A percentile compares a stretch with the other conserved stretches of the same genome.
Evolutionary conservation across 2,329 filamentous ascomycete species (phyloP).

Genomic region (Colletotrichum theobromicola): DNA sequence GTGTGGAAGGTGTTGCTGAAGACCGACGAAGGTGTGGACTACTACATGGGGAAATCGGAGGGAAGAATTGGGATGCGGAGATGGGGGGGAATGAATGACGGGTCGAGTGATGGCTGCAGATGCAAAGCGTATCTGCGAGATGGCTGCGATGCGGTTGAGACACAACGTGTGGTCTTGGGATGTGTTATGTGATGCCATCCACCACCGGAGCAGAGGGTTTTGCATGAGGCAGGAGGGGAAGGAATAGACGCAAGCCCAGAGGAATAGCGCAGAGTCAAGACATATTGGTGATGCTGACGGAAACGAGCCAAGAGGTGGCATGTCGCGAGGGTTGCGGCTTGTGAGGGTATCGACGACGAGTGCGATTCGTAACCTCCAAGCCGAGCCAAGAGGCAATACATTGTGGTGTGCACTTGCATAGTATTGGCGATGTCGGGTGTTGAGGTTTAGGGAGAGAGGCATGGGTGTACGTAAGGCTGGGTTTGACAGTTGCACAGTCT

Average conservation of each 20-base stretch:
- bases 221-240: not conserved
- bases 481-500: not conserved
- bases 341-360: not conserved
- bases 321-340: not conserved
- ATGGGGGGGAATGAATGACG: not conserved
- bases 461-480: not conserved
- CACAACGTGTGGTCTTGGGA: not conserved
- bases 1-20: not conserved
- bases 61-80: not conserved
- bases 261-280: slow-evolving; percentile 2
- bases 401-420: not conserved
- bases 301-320: not conserved
- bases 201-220: not conserved
- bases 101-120: slow-evolving; percentile 6
- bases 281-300: not conserved
- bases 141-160: not conserved
- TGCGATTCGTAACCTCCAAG: not conserved
- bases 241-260: slow-evolving; percentile 3
- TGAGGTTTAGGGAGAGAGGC: not conserved
- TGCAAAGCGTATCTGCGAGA: slow-evolving; percentile 6
- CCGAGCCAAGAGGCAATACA: not conserved
- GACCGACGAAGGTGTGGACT: not conserved
- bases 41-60: not conserved
- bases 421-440: not conserved
- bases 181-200: not conserved